These are phyloP conservation scores for Selenicereus undatus DNA, from an alignment of 148 eudicot species.

Conservation along the genomic window DNA sequence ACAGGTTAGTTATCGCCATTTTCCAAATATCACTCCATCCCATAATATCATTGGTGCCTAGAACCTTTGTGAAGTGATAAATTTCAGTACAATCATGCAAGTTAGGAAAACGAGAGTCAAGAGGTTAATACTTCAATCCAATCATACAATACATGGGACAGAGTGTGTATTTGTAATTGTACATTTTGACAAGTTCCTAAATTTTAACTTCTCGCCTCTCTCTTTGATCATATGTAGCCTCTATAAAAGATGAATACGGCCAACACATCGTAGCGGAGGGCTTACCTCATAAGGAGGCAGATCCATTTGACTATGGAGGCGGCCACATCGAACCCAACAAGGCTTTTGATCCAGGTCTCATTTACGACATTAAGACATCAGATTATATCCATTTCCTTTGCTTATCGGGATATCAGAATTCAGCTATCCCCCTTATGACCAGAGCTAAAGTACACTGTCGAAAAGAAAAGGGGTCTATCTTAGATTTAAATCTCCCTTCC, in stretches of 20 bases:
- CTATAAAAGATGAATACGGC: conserved; percentile 8
- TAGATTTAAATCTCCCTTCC: conserved; percentile 16
- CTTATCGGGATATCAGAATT: conserved; percentile 34
- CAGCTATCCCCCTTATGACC: conserved; percentile 30
- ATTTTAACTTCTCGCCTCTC: neutral
- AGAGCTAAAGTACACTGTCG: conserved; percentile 1
- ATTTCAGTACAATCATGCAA: too few species aligned
- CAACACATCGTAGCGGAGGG: conserved; percentile 20
- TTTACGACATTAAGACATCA: conserved; percentile 32
- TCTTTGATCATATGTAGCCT: conserved; percentile 6
- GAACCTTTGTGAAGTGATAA: too few species aligned
- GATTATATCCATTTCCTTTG: conserved; percentile 41
- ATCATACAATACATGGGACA: too few species aligned
- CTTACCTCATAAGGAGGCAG: conserved; percentile 20
- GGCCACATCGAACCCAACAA: conserved; percentile 21
- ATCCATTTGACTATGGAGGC: conserved; percentile 24
- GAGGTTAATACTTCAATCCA: too few species aligned
- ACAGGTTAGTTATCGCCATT: conserved; percentile 31
- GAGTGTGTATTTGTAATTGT: too few species aligned
- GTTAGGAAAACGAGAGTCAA: too few species aligned
- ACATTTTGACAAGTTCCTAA: too few species aligned
- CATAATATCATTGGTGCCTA: neutral
- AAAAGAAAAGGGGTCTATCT: neutral
- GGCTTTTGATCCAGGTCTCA: conserved; percentile 38
- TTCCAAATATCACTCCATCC: neutral